These are phyloP conservation scores for Sphagnum tenellum DNA, from an alignment of 225 moss, liverwort and hornwort genomes.

Conservation along the genomic window DNA sequence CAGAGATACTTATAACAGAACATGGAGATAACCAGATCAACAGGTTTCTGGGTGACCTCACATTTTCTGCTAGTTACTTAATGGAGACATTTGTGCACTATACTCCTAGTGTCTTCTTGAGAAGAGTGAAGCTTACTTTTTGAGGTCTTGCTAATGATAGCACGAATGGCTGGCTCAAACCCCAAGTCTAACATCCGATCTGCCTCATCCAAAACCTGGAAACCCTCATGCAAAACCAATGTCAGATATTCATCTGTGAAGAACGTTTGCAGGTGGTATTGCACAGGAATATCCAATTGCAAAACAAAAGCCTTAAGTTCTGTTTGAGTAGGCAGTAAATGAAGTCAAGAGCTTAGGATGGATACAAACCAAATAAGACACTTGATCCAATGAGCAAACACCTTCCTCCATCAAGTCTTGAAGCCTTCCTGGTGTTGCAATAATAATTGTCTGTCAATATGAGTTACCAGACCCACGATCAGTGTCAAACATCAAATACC, in stretches of 20 bases:
- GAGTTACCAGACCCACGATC: neutral
- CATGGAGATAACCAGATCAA: too few species aligned
- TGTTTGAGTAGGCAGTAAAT: too few species aligned
- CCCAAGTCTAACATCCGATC: conserved; percentile 94
- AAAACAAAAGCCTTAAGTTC: too few species aligned
- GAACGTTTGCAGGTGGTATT: too few species aligned
- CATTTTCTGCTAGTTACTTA: too few species aligned
- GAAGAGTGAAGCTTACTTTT: conserved; percentile 10
- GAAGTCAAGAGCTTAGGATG: too few species aligned
- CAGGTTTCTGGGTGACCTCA: too few species aligned
- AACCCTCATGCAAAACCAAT: neutral
- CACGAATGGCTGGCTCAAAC: conserved; percentile 88
- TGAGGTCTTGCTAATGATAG: conserved; percentile 58
- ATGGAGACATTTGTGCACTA: too few species aligned
- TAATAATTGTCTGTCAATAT: conserved; percentile 42
- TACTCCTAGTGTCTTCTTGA: neutral
- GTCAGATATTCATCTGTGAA: neutral
- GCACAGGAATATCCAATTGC: too few species aligned
- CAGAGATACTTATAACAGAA: too few species aligned
- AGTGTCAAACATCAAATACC: too few species aligned
- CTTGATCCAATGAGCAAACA: conserved; percentile 63
- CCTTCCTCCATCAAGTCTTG: conserved; percentile 95
- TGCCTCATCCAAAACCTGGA: conserved; percentile 73
- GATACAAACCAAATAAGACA: conserved; percentile 46
- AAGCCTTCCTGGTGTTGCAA: conserved; percentile 84